Conservation (phyloP, 352 stramenopile genomes). For the Pythium aristosporum region DNA sequence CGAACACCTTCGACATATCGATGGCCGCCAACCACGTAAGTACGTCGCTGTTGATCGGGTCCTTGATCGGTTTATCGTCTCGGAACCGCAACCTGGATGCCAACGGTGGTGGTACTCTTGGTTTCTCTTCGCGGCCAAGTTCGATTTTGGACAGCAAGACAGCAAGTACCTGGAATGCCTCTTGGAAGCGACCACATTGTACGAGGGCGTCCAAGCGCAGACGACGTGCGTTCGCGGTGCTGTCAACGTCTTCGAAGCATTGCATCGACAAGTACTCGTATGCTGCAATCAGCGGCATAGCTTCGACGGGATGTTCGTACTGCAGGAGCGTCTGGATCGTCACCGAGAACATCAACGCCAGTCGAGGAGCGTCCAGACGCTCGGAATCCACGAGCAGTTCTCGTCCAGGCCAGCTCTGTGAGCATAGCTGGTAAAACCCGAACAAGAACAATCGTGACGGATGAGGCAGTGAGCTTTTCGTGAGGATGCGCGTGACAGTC, state of each 20-base stretch:
- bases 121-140: constrained; percentile 1
- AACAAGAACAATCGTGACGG: constrained; percentile 57
- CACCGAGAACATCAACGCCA: constrained; percentile 41
- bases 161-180: constrained; percentile 43
- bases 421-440: constrained; percentile 50
- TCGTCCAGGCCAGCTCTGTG: constrained; percentile 58
- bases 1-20: constrained; percentile 16
- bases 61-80: constrained; percentile 18
- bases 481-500: constrained; percentile 56
- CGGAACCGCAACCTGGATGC: constrained; percentile 22
- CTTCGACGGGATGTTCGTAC: constrained; percentile 42
- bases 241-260: constrained; percentile 47
- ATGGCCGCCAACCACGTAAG: constrained; percentile 21
- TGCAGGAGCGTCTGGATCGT: constrained; percentile 54
- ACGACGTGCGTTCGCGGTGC: constrained; percentile 51
- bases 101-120: background rate
- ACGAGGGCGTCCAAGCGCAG: constrained; percentile 50
- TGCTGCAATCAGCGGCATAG: constrained; percentile 54
- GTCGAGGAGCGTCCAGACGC: constrained; percentile 33
- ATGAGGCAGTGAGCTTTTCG: constrained; percentile 53
- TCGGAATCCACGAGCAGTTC: constrained; percentile 48
- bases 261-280: constrained; percentile 51
- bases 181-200: constrained; percentile 49
- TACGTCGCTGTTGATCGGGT: constrained; percentile 13
- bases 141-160: constrained; percentile 29